Evolutionary conservation across 208 protist genomes (phyloP), one percentile per base, ranked within the genome.

Genomic region (Leishmania tropica): DNA sequence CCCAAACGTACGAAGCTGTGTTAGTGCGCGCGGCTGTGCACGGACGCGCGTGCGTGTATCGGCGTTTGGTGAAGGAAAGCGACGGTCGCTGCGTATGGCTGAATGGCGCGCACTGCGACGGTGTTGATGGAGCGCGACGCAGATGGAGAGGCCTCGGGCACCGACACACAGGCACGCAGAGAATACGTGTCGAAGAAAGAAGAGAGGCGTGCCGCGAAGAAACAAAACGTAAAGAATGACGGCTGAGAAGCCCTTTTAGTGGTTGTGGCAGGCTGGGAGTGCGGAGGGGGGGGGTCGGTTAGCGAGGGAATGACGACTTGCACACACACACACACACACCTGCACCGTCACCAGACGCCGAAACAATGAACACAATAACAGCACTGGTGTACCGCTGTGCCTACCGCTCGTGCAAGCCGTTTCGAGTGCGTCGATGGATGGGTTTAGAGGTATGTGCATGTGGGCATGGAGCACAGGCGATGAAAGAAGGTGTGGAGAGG

Each of bases 291-390:
- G 47, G 24, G 68, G 24, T 1, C 11, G 62, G 81, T 48, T n/a
- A 51, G 37, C 7, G 71, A 28, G 48, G 51, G 35, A 81, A 54
- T 60, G 21, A 40, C n/a, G 77, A 19, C 35, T 56, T 35, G 37
- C 54, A 76, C 58, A 78, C 67, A 77, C 75, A n/a, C 54, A 76
- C 58, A 78, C 67, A 72, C 75, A 83, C 51, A 78, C 24, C 76
- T 24, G 51, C 72, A 76, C 72, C 48, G 24, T 62, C 47, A 17
- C 74, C 74, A 78, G 74, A 56, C 73, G 15, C 48, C 58, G 51
- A 71, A 78, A 13, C 19, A 82, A 75, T 31, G 78, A 28, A 37
- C 19, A 72, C 7, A 76, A 40, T 4, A 24, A 77, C 45, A 54
- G 47, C 53, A 51, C 72, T 19, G 5, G 48, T 24, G 31, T 37